A percentile compares a stretch with the other conserved stretches of the same genome.
These are phyloP conservation scores for Trichoderma virens DNA, from an alignment of 495 filamentous ascomycete species.

Conservation along the genomic window DNA sequence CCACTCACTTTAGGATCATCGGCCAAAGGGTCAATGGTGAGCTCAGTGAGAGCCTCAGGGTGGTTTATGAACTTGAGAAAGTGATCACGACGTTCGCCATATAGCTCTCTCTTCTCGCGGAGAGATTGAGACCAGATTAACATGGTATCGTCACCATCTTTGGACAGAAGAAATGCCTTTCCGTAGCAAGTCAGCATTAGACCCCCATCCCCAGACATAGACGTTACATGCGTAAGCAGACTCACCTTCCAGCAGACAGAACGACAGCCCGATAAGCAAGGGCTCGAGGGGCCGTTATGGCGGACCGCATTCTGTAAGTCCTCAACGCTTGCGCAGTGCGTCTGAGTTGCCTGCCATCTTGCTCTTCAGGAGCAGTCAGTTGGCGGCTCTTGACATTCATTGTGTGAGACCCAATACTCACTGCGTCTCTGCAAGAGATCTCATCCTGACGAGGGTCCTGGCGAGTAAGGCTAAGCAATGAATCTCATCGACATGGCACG, in stretches of 20 bases:
- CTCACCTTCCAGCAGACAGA: slow-evolving; percentile 91
- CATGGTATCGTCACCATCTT: slow-evolving; percentile 44
- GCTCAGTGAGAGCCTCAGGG: slow-evolving; percentile 66
- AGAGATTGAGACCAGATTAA: slow-evolving; percentile 61
- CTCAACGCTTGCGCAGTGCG: slow-evolving; percentile 48
- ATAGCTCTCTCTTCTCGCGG: slow-evolving; percentile 61
- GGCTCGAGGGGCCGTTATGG: slow-evolving; percentile 43
- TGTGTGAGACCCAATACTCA: slow-evolving; percentile 21
- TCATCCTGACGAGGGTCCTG: slow-evolving; percentile 37
- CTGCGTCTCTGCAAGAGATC: slow-evolving; percentile 56
- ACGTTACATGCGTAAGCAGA: slow-evolving; percentile 6
- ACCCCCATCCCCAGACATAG: not conserved
- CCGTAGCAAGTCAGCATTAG: not conserved
- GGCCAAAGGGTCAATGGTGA: slow-evolving; percentile 68
- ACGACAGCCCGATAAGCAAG: slow-evolving; percentile 65
- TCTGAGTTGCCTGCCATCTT: slow-evolving; percentile 61
- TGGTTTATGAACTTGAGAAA: slow-evolving; percentile 74
- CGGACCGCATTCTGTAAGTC: slow-evolving; percentile 62
- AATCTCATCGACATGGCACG: not conserved
- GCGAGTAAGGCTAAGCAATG: not conserved
- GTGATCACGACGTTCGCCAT: slow-evolving; percentile 61
- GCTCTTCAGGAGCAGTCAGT: slow-evolving; percentile 21
- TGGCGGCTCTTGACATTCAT: slow-evolving; percentile 2
- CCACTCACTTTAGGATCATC: slow-evolving; percentile 73
- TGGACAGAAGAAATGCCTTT: slow-evolving; percentile 76